These are phyloP conservation scores for Aspergillus saccharolyticus DNA, from an alignment of 495 filamentous ascomycete genomes.

Conservation along the genomic window DNA sequence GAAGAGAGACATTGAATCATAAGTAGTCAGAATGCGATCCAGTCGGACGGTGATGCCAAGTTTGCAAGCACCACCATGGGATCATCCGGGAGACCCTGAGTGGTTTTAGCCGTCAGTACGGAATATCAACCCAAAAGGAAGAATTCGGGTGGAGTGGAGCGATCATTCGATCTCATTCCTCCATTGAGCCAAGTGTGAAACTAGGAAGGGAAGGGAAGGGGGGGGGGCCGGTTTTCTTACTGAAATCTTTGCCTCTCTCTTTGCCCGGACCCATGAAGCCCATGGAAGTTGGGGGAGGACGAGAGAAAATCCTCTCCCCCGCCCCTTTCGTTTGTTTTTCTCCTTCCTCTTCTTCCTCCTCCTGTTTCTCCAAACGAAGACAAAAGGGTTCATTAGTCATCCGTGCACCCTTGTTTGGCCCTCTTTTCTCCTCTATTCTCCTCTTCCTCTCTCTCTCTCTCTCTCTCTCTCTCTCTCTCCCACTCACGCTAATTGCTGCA, in stretches of 20 bases:
- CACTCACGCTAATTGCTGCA: neutral
- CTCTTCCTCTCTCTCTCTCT: neutral
- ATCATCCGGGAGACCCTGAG: constrained; percentile 2
- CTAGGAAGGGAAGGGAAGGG: neutral
- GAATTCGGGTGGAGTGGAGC: constrained; percentile 3
- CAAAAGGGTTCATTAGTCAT: neutral
- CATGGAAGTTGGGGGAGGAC: neutral
- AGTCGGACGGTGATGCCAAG: neutral
- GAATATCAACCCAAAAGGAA: neutral
- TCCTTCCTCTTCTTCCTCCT: too few relatives aligned
- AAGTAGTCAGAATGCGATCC: neutral
- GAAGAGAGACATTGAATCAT: neutral
- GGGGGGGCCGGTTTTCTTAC: too few relatives aligned
- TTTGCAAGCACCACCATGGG: neutral
- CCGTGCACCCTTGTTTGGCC: neutral
- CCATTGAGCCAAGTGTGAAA: constrained; percentile 5
- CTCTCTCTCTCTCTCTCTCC: too few relatives aligned
- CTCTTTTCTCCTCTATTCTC: neutral
- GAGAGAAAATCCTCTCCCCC: neutral
- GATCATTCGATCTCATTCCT: constrained; percentile 12
- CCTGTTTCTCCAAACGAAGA: too few relatives aligned
- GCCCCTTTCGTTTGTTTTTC: neutral
- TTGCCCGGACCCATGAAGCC: neutral
- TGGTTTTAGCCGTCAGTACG: neutral
- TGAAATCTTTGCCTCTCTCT: neutral